Evolutionary conservation across 2,329 filamentous ascomycete species (phyloP).

Genomic region (Venturia carpophila): DNA sequence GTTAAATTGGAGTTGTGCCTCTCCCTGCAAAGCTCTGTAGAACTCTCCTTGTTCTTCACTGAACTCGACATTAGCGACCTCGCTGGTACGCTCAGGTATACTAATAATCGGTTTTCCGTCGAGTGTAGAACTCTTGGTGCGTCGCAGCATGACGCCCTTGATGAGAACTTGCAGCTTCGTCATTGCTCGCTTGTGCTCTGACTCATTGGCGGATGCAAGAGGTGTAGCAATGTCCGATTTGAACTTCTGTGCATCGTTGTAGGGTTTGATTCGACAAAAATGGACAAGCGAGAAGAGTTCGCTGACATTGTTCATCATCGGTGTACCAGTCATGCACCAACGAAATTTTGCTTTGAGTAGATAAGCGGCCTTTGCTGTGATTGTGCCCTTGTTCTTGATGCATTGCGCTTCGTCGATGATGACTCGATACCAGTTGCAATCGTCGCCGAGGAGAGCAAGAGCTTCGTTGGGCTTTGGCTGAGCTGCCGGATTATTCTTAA

Average conservation of each 20-base stretch:
- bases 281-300: conserved; percentile 72
- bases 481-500: conserved; percentile 36
- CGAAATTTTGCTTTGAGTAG: conserved; percentile 53
- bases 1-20: conserved; percentile 65
- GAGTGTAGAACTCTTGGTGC: conserved; percentile 70
- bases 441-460: conserved; percentile 50
- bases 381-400: conserved; percentile 67
- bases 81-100: conserved; percentile 58
- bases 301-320: conserved; percentile 78
- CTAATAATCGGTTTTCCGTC: conserved; percentile 70
- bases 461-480: conserved; percentile 22
- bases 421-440: conserved; percentile 56
- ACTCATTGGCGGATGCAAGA: conserved; percentile 34
- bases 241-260: conserved; percentile 58
- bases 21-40: conserved; percentile 59
- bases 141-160: conserved; percentile 72
- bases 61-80: conserved; percentile 57
- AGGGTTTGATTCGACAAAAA: conserved; percentile 71
- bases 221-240: conserved; percentile 48
- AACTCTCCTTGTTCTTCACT: conserved; percentile 55
- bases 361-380: conserved; percentile 52
- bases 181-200: conserved; percentile 48
- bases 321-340: conserved; percentile 72
- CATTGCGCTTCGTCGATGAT: conserved; percentile 74
- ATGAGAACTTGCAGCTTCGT: conserved; percentile 63